Conservation (phyloP, 2,329 filamentous ascomycete species). For the Penicillium palitans region DNA sequence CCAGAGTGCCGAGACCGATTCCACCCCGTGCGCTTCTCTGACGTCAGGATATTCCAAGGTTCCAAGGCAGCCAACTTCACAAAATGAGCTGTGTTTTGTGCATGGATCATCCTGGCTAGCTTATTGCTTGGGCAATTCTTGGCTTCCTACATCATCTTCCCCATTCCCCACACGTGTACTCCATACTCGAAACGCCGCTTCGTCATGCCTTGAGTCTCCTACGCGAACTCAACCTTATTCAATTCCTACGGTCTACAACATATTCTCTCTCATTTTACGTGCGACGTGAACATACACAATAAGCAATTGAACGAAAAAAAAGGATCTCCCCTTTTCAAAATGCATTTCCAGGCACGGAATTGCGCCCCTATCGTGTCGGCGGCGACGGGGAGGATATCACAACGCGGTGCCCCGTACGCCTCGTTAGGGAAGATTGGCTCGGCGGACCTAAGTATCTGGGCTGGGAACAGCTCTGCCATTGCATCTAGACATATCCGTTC, state of each 20-base stretch:
- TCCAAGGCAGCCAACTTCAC: conserved; percentile 5
- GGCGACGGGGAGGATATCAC: conserved; percentile 3
- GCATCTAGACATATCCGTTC: neutral
- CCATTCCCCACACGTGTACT: neutral
- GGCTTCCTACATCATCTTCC: neutral
- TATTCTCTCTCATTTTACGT: neutral
- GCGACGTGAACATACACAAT: neutral
- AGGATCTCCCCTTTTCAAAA: neutral
- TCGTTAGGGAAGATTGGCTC: conserved; percentile 2
- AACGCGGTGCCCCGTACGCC: neutral
- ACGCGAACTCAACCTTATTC: neutral
- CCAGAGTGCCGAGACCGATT: neutral
- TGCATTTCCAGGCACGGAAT: conserved; percentile 14
- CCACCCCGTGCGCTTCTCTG: neutral
- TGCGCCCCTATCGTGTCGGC: conserved; percentile 14
- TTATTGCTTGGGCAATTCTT: neutral
- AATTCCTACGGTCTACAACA: neutral
- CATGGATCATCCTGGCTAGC: conserved; percentile 8
- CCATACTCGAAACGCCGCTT: conserved; percentile 8
- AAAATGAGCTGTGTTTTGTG: neutral
- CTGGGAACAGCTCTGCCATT: neutral
- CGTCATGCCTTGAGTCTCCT: conserved; percentile 17
- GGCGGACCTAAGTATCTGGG: neutral
- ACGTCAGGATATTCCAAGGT: conserved; percentile 9
- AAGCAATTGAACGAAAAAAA: neutral